A percentile compares a stretch with the other conserved stretches of the same genome.
These are phyloP conservation scores for Astragalus glycyphyllos DNA, from an alignment of 306 rosid genomes.

Conservation along the genomic window DNA sequence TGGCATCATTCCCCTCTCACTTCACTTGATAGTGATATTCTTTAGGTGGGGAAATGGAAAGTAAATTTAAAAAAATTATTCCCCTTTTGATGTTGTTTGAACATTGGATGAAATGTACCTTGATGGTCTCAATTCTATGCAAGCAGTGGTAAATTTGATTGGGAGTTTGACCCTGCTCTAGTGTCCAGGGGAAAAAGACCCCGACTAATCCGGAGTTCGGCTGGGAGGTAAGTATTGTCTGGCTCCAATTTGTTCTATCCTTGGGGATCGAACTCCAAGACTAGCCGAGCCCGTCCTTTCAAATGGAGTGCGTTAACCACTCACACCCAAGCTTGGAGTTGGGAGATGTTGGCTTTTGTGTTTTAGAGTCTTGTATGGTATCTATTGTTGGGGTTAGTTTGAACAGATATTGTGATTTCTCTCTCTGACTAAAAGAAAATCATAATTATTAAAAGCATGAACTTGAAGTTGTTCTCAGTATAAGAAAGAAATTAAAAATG, in stretches of 20 bases:
- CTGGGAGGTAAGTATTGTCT: too few relatives aligned
- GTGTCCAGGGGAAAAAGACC: too few relatives aligned
- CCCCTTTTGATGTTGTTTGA: conserved; percentile 35
- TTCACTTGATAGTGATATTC: conserved; percentile 21
- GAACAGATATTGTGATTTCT: conserved; percentile 11
- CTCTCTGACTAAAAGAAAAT: conserved; percentile 9
- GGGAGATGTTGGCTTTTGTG: conserved; percentile 6
- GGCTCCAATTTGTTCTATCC: too few relatives aligned
- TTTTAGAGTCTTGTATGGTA: conserved; percentile 30
- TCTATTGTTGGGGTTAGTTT: conserved; percentile 11
- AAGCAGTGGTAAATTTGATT: conserved; percentile 8
- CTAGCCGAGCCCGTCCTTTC: too few relatives aligned
- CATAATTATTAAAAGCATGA: conserved; percentile 1
- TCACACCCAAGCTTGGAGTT: too few relatives aligned
- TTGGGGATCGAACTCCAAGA: too few relatives aligned
- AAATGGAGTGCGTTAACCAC: too few relatives aligned
- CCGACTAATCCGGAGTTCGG: too few relatives aligned
- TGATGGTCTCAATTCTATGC: conserved; percentile 2
- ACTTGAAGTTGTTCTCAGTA: conserved; percentile 13
- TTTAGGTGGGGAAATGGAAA: conserved; percentile 14
- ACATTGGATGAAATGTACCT: conserved; percentile 39
- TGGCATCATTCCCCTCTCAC: conserved; percentile 24
- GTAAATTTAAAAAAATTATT: not conserved
- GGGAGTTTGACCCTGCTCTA: not conserved
- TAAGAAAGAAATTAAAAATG: conserved; percentile 7